Evolutionary conservation across 2,329 filamentous ascomycete genomes (phyloP).

Genomic region (Calycina herbarum): DNA sequence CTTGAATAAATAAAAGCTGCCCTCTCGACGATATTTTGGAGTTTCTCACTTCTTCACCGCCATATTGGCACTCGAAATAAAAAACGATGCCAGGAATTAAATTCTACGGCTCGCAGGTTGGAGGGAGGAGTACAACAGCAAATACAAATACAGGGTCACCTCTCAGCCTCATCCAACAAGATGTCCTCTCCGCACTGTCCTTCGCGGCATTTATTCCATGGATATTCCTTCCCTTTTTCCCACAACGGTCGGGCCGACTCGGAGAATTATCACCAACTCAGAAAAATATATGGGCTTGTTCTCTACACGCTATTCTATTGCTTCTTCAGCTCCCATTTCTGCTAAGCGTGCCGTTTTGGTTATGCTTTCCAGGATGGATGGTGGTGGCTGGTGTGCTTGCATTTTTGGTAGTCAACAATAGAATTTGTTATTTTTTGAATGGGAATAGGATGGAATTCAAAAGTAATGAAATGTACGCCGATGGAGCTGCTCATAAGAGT

Average conservation of each 20-base stretch:
- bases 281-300: constrained; percentile 57
- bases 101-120: constrained; percentile 60
- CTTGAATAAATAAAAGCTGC: background rate
- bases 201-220: constrained; percentile 49
- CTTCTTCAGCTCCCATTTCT: constrained; percentile 62
- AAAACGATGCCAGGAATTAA: constrained; percentile 43
- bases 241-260: constrained; percentile 52
- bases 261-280: constrained; percentile 64
- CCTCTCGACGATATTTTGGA: background rate
- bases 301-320: constrained; percentile 58
- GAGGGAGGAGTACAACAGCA: constrained; percentile 56
- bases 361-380: constrained; percentile 52
- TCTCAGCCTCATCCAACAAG: constrained; percentile 40
- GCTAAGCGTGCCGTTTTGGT: constrained; percentile 52
- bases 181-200: constrained; percentile 41
- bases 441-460: constrained; percentile 49
- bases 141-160: constrained; percentile 57
- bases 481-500: constrained; percentile 48
- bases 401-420: constrained; percentile 52
- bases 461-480: constrained; percentile 55
- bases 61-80: constrained; percentile 1
- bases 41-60: background rate
- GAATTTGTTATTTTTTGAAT: constrained; percentile 54
- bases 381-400: constrained; percentile 41
- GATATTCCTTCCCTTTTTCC: constrained; percentile 58